Percentiles rank a stretch among this genome's conserved stretches.
phyloP scores from a whole-genome alignment of 1,139 yeast species.

The Candida neerlandica region DNA sequence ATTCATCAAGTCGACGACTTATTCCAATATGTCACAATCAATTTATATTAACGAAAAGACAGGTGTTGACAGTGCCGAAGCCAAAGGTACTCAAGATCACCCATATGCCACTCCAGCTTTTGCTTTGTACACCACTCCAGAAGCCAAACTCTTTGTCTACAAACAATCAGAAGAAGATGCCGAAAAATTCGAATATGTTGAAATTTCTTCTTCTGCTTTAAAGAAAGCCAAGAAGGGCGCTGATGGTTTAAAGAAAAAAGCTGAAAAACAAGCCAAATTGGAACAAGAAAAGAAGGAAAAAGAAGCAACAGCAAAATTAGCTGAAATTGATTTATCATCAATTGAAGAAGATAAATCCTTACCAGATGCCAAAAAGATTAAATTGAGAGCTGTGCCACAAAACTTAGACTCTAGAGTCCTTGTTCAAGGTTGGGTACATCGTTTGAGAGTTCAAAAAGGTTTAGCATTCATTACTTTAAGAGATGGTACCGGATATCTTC shows the following conservation, averaged over 20 bases:
- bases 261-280: slow-evolving; percentile 72
- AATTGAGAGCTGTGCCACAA: slow-evolving; percentile 57
- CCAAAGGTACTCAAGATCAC: slow-evolving; percentile 60
- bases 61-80: slow-evolving; percentile 63
- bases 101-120: slow-evolving; percentile 87
- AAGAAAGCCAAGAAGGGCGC: slow-evolving; percentile 97
- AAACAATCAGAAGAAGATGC: slow-evolving; percentile 59
- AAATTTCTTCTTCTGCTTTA: slow-evolving; percentile 88
- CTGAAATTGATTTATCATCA: slow-evolving; percentile 71
- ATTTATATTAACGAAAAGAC: slow-evolving; percentile 70
- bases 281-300: slow-evolving; percentile 63
- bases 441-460: slow-evolving; percentile 91
- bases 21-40: slow-evolving; percentile 24
- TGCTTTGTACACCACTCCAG: slow-evolving; percentile 65
- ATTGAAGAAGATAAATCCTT: slow-evolving; percentile 72
- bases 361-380: slow-evolving; percentile 69
- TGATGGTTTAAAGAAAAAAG: slow-evolving; percentile 88
- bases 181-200: slow-evolving; percentile 58
- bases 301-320: slow-evolving; percentile 69
- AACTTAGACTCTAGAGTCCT: slow-evolving; percentile 65
- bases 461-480: slow-evolving; percentile 87
- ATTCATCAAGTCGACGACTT: too few species aligned
- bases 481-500: slow-evolving; percentile 93
- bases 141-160: slow-evolving; percentile 63
- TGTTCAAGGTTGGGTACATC: slow-evolving; percentile 95